Evolutionary conservation across 179 eudicot genomes (phyloP).

Genomic region (Monotropa hypopitys): DNA sequence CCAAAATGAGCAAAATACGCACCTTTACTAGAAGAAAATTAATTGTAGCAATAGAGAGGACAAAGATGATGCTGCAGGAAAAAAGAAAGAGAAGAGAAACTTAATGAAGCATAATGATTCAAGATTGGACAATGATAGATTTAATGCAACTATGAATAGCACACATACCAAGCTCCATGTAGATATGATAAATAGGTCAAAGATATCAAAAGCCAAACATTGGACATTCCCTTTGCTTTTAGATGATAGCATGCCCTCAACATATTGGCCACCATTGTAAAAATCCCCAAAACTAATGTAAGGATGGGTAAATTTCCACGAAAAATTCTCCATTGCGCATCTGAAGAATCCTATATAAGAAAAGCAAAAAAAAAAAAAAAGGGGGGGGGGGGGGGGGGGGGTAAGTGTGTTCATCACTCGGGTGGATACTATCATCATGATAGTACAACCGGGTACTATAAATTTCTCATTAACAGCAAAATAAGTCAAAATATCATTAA

Average conservation of each 20-base stretch:
- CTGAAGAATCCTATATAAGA: constrained; percentile 60
- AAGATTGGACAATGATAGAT: not conserved
- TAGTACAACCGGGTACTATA: not conserved
- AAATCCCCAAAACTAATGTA: constrained; percentile 53
- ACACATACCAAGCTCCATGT: constrained; percentile 84
- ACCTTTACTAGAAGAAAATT: constrained; percentile 89
- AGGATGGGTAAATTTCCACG: constrained; percentile 77
- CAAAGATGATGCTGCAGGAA: constrained; percentile 51
- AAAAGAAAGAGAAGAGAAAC: constrained; percentile 1
- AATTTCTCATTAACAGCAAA: not conserved
- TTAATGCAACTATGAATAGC: not conserved
- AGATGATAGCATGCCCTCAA: constrained; percentile 37
- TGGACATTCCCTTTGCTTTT: constrained; percentile 67
- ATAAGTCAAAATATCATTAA: not conserved
- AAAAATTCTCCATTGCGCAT: constrained; percentile 94
- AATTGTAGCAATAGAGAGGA: constrained; percentile 51
- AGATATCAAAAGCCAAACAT: constrained; percentile 71
- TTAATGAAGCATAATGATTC: constrained; percentile 1
- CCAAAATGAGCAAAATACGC: not conserved
- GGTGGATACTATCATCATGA: not conserved
- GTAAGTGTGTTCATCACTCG: not conserved
- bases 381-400: not conserved
- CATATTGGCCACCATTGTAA: constrained; percentile 47
- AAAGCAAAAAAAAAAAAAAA: not conserved
- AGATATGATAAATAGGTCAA: constrained; percentile 58